A percentile compares a stretch with the other conserved stretches of the same genome.
These are phyloP conservation scores for Calendula officinalis DNA, from an alignment of 129 eudicot genomes.

Conservation along the genomic window DNA sequence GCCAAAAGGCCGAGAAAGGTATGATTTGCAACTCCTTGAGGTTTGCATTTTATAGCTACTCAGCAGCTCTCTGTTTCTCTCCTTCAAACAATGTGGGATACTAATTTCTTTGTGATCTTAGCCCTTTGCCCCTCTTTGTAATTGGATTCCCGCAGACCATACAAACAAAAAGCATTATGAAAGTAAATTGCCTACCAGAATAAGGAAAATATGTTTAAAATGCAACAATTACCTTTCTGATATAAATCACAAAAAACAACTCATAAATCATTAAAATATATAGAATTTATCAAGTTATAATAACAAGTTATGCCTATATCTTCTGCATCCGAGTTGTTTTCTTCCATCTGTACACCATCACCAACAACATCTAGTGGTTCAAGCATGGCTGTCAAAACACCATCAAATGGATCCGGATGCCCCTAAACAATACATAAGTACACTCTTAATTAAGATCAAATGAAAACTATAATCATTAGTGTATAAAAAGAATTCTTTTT, in stretches of 20 bases:
- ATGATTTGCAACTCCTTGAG: slow-evolving; percentile 10
- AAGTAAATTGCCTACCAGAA: too few relatives aligned
- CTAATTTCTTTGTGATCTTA: too few relatives aligned
- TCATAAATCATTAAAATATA: neutral
- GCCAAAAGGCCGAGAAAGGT: slow-evolving; percentile 82
- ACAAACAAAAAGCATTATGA: neutral
- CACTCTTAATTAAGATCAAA: neutral
- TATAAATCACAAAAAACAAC: too few relatives aligned
- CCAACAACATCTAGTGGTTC: too few relatives aligned
- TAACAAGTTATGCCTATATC: too few relatives aligned
- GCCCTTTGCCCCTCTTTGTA: slow-evolving; percentile 50
- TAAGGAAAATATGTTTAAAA: too few relatives aligned
- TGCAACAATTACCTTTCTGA: slow-evolving; percentile 36
- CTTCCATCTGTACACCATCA: too few relatives aligned
- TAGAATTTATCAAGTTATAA: slow-evolving; percentile 34
- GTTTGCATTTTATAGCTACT: too few relatives aligned
- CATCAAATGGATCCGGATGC: slow-evolving; percentile 69
- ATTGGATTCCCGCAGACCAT: slow-evolving; percentile 51
- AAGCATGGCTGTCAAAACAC: slow-evolving; percentile 78
- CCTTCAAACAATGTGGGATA: too few relatives aligned
- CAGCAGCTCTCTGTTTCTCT: too few relatives aligned
- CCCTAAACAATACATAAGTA: slow-evolving; percentile 46
- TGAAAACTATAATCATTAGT: neutral
- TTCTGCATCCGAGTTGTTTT: too few relatives aligned
- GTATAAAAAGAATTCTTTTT: too few relatives aligned